Evolutionary conservation across 345 rosid genomes (phyloP).

Genomic region (Eucalyptus paniculata): DNA sequence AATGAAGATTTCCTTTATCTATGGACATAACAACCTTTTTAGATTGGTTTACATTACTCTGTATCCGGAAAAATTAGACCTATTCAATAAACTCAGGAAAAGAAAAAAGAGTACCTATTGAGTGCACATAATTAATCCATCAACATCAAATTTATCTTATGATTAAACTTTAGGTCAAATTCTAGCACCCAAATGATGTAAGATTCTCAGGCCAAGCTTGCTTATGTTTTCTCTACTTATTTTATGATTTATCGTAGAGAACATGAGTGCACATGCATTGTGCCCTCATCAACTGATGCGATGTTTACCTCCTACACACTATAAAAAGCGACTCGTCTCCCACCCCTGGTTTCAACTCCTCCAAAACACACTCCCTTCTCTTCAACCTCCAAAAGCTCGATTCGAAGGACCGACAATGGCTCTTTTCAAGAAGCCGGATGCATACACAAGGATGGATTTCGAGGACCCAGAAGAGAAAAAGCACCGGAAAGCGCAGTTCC

Average conservation of each 20-base stretch:
- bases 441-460: background rate
- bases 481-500: conserved; percentile 6
- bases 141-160: background rate
- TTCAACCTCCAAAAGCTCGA: background rate
- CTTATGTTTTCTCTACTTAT: background rate
- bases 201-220: background rate
- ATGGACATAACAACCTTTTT: background rate
- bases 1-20: background rate
- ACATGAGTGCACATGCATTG: background rate
- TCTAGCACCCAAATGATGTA: background rate
- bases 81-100: background rate
- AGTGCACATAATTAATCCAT: background rate
- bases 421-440: background rate
- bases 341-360: background rate
- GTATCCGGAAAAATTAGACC: background rate
- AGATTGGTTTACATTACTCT: background rate
- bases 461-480: conserved; percentile 2
- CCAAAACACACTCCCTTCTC: background rate
- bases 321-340: background rate
- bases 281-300: background rate
- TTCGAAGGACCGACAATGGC: background rate
- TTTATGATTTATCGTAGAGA: background rate
- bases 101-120: background rate
- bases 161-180: background rate
- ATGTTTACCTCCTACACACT: background rate